Conservation (phyloP, 208 protist species). For the Kentomonas sorsogonicus region DNA sequence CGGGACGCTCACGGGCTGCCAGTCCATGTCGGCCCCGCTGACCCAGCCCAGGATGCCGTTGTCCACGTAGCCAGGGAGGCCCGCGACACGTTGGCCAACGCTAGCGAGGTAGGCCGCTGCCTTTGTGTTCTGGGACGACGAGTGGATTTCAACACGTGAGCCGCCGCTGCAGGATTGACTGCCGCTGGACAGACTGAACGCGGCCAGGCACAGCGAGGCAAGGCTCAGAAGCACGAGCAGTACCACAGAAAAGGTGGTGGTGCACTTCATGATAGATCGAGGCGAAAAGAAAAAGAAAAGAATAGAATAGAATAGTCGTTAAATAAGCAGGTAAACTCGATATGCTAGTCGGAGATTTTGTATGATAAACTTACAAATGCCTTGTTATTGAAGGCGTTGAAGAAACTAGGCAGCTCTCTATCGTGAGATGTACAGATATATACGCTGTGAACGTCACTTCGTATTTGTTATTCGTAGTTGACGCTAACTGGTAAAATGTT, state of each 20-base stretch:
- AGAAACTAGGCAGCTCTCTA: too few species aligned
- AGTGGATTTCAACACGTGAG: slow-evolving; percentile 18
- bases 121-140: slow-evolving; percentile 22
- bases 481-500: too few species aligned
- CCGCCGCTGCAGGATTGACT: slow-evolving; percentile 16
- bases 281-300: too few species aligned
- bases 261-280: too few species aligned
- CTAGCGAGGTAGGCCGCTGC: slow-evolving; percentile 26
- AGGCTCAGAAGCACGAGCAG: slow-evolving; percentile 12
- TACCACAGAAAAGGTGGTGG: slow-evolving; percentile 1
- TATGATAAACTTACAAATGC: too few species aligned
- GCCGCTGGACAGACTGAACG: slow-evolving; percentile 7
- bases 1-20: slow-evolving; percentile 23
- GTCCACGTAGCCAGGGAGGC: slow-evolving; percentile 29
- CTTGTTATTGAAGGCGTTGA: too few species aligned
- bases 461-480: too few species aligned
- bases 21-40: slow-evolving; percentile 26
- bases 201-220: slow-evolving; percentile 11
- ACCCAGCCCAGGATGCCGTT: slow-evolving; percentile 25
- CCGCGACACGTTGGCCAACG: slow-evolving; percentile 19
- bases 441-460: too few species aligned
- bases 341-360: too few species aligned
- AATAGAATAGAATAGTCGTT: too few species aligned
- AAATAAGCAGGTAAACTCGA: too few species aligned
- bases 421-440: too few species aligned